Evolutionary conservation across 2,329 filamentous ascomycete genomes (phyloP).

Genomic region (Aspergillus spinulosporus): DNA sequence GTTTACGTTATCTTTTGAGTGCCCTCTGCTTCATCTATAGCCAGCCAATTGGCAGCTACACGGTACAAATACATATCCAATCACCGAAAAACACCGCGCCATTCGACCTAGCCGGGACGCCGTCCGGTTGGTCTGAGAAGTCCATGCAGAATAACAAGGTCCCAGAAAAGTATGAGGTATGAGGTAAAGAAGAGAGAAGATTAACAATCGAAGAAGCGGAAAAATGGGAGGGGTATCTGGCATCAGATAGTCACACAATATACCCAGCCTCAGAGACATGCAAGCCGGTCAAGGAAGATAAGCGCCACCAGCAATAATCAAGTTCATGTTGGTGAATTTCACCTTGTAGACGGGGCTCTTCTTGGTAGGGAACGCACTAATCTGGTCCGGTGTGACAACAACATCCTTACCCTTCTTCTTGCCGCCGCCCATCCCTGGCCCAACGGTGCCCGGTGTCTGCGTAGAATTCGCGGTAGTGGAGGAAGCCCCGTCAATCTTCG

Average conservation of each 20-base stretch:
- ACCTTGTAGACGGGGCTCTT: constrained; percentile 93
- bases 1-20: background rate
- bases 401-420: constrained; percentile 86
- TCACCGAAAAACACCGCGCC: constrained; percentile 17
- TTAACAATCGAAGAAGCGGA: too few relatives aligned
- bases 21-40: background rate
- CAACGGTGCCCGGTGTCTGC: constrained; percentile 48
- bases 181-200: too few relatives aligned
- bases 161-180: background rate
- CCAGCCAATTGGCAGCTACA: background rate
- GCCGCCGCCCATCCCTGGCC: constrained; percentile 36
- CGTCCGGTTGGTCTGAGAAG: constrained; percentile 12
- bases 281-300: constrained; percentile 53
- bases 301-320: constrained; percentile 80
- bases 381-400: constrained; percentile 87
- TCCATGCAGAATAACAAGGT: constrained; percentile 4
- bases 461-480: constrained; percentile 49
- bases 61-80: constrained; percentile 12
- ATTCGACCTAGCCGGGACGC: constrained; percentile 17
- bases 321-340: constrained; percentile 90
- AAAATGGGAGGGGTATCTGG: too few relatives aligned
- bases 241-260: too few relatives aligned
- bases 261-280: too few relatives aligned
- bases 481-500: constrained; percentile 55
- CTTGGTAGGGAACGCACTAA: constrained; percentile 92